Base-by-base conservation (phyloP, 208 protist species). In the Herpetomonas tarakana region DNA sequence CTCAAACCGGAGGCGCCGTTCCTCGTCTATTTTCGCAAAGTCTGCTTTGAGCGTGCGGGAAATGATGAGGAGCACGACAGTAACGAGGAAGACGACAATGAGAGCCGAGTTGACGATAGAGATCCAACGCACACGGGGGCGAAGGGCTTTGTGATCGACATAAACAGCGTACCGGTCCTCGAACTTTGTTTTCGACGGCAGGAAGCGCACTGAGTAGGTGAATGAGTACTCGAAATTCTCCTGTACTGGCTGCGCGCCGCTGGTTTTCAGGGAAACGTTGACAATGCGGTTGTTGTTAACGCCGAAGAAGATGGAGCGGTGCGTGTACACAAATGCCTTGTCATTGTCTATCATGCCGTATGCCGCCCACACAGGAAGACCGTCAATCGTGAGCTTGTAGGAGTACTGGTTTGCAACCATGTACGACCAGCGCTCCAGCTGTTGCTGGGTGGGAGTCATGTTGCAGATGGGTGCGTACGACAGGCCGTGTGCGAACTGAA, bases 61-160 rank as follows among this genome's bases (percentile, higher is more conserved):
- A 14, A 98, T 59, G 63, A 98, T 98, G n/a, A 94, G 83, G 22
- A 72, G 57, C 0, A 98, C 90, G 11, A 97, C 68, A n/a, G 88
- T 82, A 9, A 91, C 75, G 21, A 99, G 75, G 22, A 98, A 80
- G 3, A 98, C 49, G 24, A 97, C 79, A 21, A 98, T 77, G 16
- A 98, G 62, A 22, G 94, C 68, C 0, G 94, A 97, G 63, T 98
- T 99, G 63, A 95, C 83, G 22, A 98, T 88, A 3, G 92, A 80
- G 57, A 97, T 64, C 97, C 96, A 96, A 58, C 97, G 89, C 72
- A 98, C 86, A 45, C 81, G 41, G 62, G 91, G 85, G 72, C 96
- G 81, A 75, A 97, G 93, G 38, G 71, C 58, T 21, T 92, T 52
- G 69, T 97, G 79, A 76, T 98, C 83, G 39, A 98, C 59, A 72